A percentile compares a stretch with the other conserved stretches of the same genome.
Evolutionary conservation across 2,329 filamentous ascomycete genomes (phyloP).

Genomic region (Pestalotiopsis sp.): DNA sequence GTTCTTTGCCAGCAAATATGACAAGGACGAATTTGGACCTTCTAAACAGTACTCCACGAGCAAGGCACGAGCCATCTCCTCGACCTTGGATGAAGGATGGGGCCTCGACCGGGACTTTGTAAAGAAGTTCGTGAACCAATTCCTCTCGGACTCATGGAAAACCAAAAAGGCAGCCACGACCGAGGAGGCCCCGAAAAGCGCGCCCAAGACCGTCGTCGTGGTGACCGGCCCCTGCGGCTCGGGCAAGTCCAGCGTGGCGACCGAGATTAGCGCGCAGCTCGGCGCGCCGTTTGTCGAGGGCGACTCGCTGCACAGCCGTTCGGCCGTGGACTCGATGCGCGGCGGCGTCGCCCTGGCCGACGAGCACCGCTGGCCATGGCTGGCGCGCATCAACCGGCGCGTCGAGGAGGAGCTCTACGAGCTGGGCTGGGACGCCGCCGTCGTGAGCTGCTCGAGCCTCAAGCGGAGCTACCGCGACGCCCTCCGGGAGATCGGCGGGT

Average conservation of each 20-base stretch:
- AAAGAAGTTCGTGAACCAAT: conserved; percentile 40
- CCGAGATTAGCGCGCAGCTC: conserved; percentile 31
- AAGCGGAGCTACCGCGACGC: conserved; percentile 35
- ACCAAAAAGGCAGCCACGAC: conserved; percentile 32
- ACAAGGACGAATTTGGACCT: conserved; percentile 47
- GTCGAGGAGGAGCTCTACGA: conserved; percentile 28
- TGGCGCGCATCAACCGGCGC: conserved; percentile 27
- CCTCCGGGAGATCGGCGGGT: conserved; percentile 27
- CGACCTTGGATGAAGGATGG: conserved; percentile 42
- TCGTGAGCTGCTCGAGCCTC: conserved; percentile 44
- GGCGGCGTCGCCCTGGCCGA: conserved; percentile 33
- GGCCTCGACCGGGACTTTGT: conserved; percentile 34
- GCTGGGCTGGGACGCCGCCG: conserved; percentile 27
- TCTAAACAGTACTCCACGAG: conserved; percentile 45
- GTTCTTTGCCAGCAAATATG: conserved; percentile 53
- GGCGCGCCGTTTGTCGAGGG: conserved; percentile 42
- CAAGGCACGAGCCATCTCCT: conserved; percentile 42
- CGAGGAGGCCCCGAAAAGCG: conserved; percentile 29
- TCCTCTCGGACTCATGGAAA: conserved; percentile 41
- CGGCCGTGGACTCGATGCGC: conserved; percentile 28
- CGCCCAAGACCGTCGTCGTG: conserved; percentile 32
- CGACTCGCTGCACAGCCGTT: conserved; percentile 35
- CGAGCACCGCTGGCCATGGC: conserved; percentile 34
- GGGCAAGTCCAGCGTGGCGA: conserved; percentile 42
- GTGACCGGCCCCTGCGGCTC: conserved; percentile 43